Evolutionary conservation across 805 yeast species (phyloP).

Genomic region (Lachancea dasiensis): DNA sequence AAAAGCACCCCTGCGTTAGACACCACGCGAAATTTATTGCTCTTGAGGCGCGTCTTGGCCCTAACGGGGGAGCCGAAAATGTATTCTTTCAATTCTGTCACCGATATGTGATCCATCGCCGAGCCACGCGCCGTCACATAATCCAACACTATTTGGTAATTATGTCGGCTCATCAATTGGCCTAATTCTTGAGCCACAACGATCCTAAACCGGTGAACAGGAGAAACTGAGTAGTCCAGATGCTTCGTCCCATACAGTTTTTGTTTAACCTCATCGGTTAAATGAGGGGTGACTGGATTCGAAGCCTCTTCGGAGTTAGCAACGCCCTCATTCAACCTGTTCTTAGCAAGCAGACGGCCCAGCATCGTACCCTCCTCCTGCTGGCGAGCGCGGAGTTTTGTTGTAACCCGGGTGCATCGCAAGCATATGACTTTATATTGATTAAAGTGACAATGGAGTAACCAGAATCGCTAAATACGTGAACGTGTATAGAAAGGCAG

Average conservation of each 20-base stretch:
- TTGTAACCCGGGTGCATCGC: too few relatives aligned
- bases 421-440: too few relatives aligned
- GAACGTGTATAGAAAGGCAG: too few relatives aligned
- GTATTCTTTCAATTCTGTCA: constrained; percentile 33
- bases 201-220: constrained; percentile 28
- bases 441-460: too few relatives aligned
- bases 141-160: constrained; percentile 32
- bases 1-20: constrained; percentile 30
- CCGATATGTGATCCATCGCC: constrained; percentile 25
- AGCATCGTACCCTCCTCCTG: too few relatives aligned
- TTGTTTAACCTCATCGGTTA: constrained; percentile 26
- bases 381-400: too few relatives aligned
- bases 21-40: constrained; percentile 27
- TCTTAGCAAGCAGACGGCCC: constrained; percentile 15
- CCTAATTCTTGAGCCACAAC: constrained; percentile 36
- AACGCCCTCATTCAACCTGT: constrained; percentile 8
- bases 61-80: constrained; percentile 38
- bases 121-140: constrained; percentile 21
- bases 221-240: constrained; percentile 4
- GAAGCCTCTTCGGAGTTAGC: constrained; percentile 3
- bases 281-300: constrained; percentile 8
- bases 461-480: too few relatives aligned
- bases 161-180: constrained; percentile 32
- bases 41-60: constrained; percentile 20
- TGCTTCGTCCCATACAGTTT: constrained; percentile 25